A percentile compares a stretch with the other conserved stretches of the same genome.
phyloP scores from a whole-genome alignment of 1,139 yeast genomes.

The Sugiyamaella novakii region DNA sequence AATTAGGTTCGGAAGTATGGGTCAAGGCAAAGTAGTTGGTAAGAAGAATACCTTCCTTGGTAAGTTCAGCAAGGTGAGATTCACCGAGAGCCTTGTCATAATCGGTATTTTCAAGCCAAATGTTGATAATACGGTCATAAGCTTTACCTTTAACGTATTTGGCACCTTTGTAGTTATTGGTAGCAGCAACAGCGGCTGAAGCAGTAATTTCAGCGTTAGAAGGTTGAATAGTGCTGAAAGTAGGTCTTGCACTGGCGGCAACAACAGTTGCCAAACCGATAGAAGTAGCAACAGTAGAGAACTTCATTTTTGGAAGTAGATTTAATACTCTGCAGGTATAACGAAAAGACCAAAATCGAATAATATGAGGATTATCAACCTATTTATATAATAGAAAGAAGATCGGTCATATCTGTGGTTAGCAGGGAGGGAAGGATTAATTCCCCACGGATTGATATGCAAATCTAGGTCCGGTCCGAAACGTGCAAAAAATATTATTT shows the following conservation, averaged over 20 bases:
- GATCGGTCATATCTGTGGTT: too few species aligned
- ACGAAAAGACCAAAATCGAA: background rate
- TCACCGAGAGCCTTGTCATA: constrained; percentile 52
- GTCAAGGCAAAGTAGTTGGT: constrained; percentile 54
- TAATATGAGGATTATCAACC: background rate
- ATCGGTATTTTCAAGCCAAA: constrained; percentile 55
- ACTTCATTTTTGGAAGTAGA: constrained; percentile 15
- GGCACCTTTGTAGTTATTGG: constrained; percentile 41
- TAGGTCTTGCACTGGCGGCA: constrained; percentile 36
- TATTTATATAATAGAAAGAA: constrained; percentile 2
- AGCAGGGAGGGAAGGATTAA: too few species aligned
- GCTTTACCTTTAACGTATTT: constrained; percentile 46
- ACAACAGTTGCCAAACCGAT: constrained; percentile 31
- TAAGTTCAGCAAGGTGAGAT: constrained; percentile 46
- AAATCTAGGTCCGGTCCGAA: too few species aligned
- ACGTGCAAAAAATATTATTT: too few species aligned
- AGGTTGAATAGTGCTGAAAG: constrained; percentile 45
- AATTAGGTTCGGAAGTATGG: constrained; percentile 57
- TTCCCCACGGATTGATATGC: too few species aligned
- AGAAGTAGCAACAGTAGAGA: constrained; percentile 24
- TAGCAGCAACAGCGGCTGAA: constrained; percentile 46
- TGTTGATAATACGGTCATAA: constrained; percentile 48
- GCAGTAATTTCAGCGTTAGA: constrained; percentile 43
- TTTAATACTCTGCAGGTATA: background rate
- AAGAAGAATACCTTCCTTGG: constrained; percentile 48